Base-by-base conservation (phyloP, 768 basidiomycete genomes). In the Amyloporia xantha region DNA sequence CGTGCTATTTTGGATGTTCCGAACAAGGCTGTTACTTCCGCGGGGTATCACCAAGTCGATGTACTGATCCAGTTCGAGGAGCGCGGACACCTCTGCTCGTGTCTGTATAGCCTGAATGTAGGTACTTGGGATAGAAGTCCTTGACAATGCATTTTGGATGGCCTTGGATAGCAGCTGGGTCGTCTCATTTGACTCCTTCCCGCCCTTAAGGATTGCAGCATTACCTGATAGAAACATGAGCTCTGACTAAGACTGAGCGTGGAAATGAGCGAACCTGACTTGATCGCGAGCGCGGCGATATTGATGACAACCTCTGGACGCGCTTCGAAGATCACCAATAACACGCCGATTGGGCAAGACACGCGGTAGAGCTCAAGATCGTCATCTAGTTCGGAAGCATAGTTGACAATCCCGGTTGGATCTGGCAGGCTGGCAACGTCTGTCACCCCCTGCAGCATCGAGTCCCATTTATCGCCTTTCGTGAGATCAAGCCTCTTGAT, bases 261-360 rank as follows among this genome's bases (percentile, higher is more conserved):
- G 2, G 41, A 35, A 30, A 19, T 35, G 25, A 17, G 60, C 80
- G 50, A 52, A 91, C 95, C 95, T 25, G 93, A 96, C 66, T 97
- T 99, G 62, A 99, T 89, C 1, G 96, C 95, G 60, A 98, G 71
- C 0, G 93, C 80, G 4, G 96, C 91, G 54, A 99, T 97, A 64
- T 98, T 98, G 35, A 97, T 89, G 21, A 98, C 91, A 11, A 99
- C 95, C 64, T 99, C 96, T 1, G 96, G 96, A 24, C 95, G 78
- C 2, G 95, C 89, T 66, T 98, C 96, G 58, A 99, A 99, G 52
- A 99, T 95, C 53, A 98, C 91, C 44, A 99, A 75, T 11, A 99
- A 71, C 1, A 96, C 93, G 19, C 96, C 96, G 54, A 99, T 94
- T 0, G 96, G 94, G 61, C 95, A 98, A 0, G 95, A 89, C 1